Percentiles rank a stretch among this genome's conserved stretches.
Evolutionary conservation across 371 early-diverging fungal species (phyloP).

Genomic region (Funneliformis caledonium): DNA sequence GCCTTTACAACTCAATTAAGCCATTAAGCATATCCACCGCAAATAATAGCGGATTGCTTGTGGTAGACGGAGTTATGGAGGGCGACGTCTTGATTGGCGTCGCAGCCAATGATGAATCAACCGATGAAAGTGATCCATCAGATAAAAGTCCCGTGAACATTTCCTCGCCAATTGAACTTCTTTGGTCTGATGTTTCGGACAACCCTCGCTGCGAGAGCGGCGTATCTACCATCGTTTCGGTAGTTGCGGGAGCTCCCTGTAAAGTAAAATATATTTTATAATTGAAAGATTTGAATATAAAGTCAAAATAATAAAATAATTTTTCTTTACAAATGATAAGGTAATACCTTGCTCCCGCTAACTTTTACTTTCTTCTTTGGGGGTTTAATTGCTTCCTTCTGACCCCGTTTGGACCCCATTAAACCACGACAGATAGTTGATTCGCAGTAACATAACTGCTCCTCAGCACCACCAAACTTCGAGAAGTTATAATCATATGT

Average conservation of each 20-base stretch:
- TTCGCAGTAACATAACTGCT: constrained; percentile 78
- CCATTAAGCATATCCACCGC: neutral
- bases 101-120: neutral
- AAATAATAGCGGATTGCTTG: neutral
- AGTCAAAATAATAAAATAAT: neutral
- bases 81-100: neutral
- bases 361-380: neutral
- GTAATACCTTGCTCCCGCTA: neutral
- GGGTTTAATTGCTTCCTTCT: neutral
- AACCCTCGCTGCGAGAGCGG: neutral
- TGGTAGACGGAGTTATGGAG: neutral
- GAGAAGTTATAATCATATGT: constrained; percentile 90
- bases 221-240: neutral
- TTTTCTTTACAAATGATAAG: neutral
- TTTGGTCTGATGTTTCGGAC: neutral
- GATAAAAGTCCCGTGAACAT: neutral
- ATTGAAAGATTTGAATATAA: neutral
- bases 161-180: neutral
- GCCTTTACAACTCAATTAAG: neutral
- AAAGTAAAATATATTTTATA: neutral
- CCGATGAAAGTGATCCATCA: neutral
- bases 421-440: constrained; percentile 71
- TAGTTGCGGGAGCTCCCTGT: neutral
- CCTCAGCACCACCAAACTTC: constrained; percentile 65
- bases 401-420: constrained; percentile 49